Evolutionary conservation across 108 stramenopile species (phyloP), one percentile per base, ranked within the genome.

Genomic region (Aureococcus anophagefferens): DNA sequence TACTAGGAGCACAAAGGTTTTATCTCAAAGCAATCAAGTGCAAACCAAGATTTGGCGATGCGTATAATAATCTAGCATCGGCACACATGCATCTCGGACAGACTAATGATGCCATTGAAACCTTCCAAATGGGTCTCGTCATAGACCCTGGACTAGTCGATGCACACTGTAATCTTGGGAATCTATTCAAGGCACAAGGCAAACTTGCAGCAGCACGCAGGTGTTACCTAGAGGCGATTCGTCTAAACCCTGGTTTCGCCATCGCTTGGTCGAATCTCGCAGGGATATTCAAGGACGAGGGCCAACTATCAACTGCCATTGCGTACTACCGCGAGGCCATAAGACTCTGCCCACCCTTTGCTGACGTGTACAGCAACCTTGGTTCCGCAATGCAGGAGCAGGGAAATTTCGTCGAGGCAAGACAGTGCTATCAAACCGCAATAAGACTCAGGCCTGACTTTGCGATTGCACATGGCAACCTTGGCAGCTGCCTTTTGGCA

Each of bases 201-300:
- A 76, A 77, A 68, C 36, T 83, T 64, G 72, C 78, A 46, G 78
- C 74, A 44, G 83, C 87, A 17, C 81, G 81, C 59, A 25, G 51
- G 64, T 84, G 84, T 44, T 88, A 85, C 66, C 72, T 88, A 5
- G 84, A 83, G 79, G 86, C 86, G 1, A 85, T 88, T 63, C 62
- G 78, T 33, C 70, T 81, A 13, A 35, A 69, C 31, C 85, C 85
- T 7, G 73, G 73, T 45, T 86, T 83, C 51, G 67, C 87, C 46
- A 83, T 88, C 46, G 84, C 87, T 30, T 88, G 87, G 87, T 68
- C 62, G 46, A 86, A 86, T 35, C 69, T 87, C 30, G 87, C 87
- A 15, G 87, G 84, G 0, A 59, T 87, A 35, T 80, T 86, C 65
- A 85, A 85, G 51, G 85, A 85, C 59, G 68, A 79, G 74, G 86